Conservation (phyloP, 352 stramenopile genomes). For the Detonula confervacea region DNA sequence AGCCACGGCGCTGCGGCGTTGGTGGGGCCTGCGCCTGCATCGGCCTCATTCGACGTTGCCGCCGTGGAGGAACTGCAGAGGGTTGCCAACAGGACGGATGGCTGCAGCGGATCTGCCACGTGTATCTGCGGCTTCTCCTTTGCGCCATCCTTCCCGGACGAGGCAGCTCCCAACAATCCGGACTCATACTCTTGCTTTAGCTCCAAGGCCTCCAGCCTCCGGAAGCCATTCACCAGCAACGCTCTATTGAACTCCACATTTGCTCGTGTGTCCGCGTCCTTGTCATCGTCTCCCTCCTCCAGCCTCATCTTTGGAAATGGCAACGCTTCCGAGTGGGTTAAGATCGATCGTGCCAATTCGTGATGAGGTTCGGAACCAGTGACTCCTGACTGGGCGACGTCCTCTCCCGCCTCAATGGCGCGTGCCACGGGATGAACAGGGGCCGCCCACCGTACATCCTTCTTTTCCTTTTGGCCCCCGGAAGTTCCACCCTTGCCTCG, state of each 20-base stretch:
- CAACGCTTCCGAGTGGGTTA: constrained; percentile 50
- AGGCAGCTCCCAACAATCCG: no score
- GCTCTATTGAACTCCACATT: constrained; percentile 80
- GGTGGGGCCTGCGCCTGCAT: constrained; percentile 16
- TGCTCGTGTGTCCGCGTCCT: constrained; percentile 39
- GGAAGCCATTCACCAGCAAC: constrained; percentile 81
- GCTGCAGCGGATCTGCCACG: constrained; percentile 67
- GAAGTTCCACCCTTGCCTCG: constrained; percentile 20
- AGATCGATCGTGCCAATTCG: constrained; percentile 38
- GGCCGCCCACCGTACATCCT: constrained; percentile 60
- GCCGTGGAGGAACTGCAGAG: constrained; percentile 52
- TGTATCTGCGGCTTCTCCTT: constrained; percentile 13
- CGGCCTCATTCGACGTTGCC: constrained; percentile 22
- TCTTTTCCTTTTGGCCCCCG: constrained; percentile 22
- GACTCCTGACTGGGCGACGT: constrained; percentile 24
- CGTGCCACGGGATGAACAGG: constrained; percentile 44
- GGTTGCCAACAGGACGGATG: constrained; percentile 76
- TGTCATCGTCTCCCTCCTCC: constrained; percentile 53
- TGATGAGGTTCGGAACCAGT: constrained; percentile 28
- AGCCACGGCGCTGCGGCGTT: constrained; percentile 30
- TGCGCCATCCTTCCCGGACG: background rate
- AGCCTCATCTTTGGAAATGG: constrained; percentile 79
- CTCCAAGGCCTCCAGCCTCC: constrained; percentile 81
- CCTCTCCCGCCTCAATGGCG: constrained; percentile 48
- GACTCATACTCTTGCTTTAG: constrained; percentile 77